Conservation (phyloP, 2,329 filamentous ascomycete genomes). For the Parastagonospora avenae region DNA sequence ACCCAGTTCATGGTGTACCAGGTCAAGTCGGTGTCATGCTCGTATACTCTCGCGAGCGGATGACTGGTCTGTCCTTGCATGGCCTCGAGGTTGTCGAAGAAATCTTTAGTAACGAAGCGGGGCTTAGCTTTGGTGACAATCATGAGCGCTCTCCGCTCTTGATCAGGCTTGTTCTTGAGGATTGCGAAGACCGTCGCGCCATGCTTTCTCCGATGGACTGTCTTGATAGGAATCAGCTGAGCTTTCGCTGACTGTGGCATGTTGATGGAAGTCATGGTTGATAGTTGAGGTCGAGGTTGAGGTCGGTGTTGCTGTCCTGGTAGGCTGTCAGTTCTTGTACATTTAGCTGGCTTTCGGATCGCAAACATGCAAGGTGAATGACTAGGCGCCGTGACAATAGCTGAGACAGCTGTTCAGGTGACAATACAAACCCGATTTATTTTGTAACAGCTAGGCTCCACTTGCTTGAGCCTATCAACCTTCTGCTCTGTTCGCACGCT, state of each 20-base stretch:
- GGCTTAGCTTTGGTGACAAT: neutral
- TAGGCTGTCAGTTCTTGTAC: neutral
- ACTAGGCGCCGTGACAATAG: constrained; percentile 15
- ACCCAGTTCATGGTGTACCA: neutral
- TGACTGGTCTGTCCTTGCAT: neutral
- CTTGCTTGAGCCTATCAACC: neutral
- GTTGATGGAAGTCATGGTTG: neutral
- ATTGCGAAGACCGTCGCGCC: neutral
- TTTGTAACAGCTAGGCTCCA: no score
- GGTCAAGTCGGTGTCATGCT: neutral
- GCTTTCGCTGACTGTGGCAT: neutral
- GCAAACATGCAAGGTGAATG: neutral
- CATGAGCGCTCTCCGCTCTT: neutral
- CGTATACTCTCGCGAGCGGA: neutral
- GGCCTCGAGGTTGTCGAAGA: neutral
- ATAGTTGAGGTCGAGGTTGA: neutral
- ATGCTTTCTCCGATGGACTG: neutral
- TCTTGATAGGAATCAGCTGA: neutral
- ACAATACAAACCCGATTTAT: no score
- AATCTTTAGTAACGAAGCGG: neutral
- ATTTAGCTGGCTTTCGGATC: neutral
- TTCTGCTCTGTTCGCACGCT: neutral
- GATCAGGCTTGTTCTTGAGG: neutral
- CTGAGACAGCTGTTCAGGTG: no score
- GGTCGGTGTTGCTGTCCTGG: neutral